Percentiles rank a stretch among this genome's conserved stretches.
phyloP scores from a whole-genome alignment of 2,329 filamentous ascomycete genomes.

The Talaromyces atroroseus region DNA sequence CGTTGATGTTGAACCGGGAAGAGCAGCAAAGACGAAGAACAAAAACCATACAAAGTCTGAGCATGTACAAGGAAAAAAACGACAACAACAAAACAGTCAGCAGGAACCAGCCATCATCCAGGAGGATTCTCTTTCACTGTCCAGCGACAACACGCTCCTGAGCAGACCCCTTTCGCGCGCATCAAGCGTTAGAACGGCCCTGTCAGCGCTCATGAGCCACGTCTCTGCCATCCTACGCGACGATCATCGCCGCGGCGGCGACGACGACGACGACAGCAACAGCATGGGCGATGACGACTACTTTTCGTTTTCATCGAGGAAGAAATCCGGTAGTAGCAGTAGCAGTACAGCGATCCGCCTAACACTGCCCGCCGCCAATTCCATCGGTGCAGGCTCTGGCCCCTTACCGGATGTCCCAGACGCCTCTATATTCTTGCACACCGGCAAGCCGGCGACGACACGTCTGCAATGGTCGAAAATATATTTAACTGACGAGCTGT shows the following conservation, averaged over 20 bases:
- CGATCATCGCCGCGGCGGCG: not conserved
- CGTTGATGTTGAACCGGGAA: conserved; percentile 49
- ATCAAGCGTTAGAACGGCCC: conserved; percentile 34
- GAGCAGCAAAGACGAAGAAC: conserved; percentile 10
- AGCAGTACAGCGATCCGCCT: conserved; percentile 29
- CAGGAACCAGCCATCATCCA: conserved; percentile 16
- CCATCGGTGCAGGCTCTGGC: conserved; percentile 54
- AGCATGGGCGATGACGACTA: not conserved
- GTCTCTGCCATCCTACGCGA: conserved; percentile 47
- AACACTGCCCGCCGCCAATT: conserved; percentile 44
- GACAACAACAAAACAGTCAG: conserved; percentile 16
- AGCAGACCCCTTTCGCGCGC: conserved; percentile 23
- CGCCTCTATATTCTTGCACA: conserved; percentile 32
- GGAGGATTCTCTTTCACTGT: conserved; percentile 17
- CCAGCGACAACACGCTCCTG: conserved; percentile 21
- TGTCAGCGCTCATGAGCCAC: conserved; percentile 46
- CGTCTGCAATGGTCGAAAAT: conserved; percentile 64
- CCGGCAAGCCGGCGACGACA: conserved; percentile 36
- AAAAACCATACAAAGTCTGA: conserved; percentile 25
- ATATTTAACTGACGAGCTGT: conserved; percentile 67
- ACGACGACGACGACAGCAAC: too few relatives aligned
- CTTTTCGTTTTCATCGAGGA: not conserved
- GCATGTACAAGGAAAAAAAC: conserved; percentile 7
- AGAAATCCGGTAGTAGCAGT: conserved; percentile 3
- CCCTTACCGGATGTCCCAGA: conserved; percentile 63